A percentile compares a stretch with the other conserved stretches of the same genome.
These are phyloP conservation scores for Trametes sp. DNA, from an alignment of 1,284 basidiomycete species.

Conservation along the genomic window DNA sequence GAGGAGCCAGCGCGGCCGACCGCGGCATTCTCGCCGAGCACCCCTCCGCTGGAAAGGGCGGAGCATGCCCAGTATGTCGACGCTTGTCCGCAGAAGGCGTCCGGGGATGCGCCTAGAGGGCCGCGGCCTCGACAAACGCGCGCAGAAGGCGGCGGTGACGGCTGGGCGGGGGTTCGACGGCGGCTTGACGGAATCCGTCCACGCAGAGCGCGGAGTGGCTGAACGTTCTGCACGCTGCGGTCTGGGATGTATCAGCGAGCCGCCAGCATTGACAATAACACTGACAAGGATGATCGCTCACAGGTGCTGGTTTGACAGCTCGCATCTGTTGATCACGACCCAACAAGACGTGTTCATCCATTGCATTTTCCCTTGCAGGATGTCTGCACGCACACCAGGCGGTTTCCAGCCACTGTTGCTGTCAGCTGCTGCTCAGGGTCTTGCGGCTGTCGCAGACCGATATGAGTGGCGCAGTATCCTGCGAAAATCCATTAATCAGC, in stretches of 20 bases:
- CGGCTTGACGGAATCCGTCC: slow-evolving; percentile 6
- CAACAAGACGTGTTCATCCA: background rate
- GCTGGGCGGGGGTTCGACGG: background rate
- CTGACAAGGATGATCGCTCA: slow-evolving; percentile 1
- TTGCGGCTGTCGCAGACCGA: background rate
- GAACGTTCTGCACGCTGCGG: background rate
- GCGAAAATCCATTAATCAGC: background rate
- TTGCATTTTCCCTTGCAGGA: background rate
- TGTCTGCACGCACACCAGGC: background rate
- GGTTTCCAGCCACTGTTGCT: background rate
- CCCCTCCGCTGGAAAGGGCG: slow-evolving; percentile 17
- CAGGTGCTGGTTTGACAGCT: slow-evolving; percentile 5
- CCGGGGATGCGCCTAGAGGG: background rate
- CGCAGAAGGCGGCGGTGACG: no score
- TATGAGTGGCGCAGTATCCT: background rate
- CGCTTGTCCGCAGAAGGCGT: slow-evolving; percentile 9
- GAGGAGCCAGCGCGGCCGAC: background rate
- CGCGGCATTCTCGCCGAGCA: slow-evolving; percentile 18
- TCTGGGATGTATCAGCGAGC: background rate
- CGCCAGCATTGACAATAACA: background rate
- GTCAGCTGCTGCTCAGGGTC: background rate
- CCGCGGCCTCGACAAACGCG: background rate
- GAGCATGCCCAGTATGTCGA: slow-evolving; percentile 11
- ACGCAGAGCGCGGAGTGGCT: background rate
- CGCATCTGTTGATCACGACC: slow-evolving; percentile 6